Evolutionary conservation across 192 early-diverging fungal genomes (phyloP).

Genomic region (Umbelopsis isabellina): DNA sequence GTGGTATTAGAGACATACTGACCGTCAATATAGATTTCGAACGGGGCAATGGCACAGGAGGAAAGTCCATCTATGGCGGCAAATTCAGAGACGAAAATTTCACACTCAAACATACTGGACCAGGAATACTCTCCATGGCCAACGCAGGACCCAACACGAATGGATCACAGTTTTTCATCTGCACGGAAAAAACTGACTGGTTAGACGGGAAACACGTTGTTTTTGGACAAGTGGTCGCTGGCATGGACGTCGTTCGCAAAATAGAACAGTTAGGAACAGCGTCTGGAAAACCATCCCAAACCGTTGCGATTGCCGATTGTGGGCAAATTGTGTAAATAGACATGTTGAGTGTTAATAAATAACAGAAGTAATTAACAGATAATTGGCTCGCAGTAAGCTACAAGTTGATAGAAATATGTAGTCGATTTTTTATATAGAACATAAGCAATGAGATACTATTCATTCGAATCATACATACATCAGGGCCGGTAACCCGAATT

Average conservation of each 20-base stretch:
- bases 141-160: constrained; percentile 88
- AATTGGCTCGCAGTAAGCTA: not conserved
- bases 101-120: constrained; percentile 55
- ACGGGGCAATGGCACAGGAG: constrained; percentile 80
- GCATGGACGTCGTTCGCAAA: constrained; percentile 52
- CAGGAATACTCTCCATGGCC: constrained; percentile 92
- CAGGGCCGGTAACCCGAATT: no score
- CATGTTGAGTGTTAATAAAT: not conserved
- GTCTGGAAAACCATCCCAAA: constrained; percentile 37
- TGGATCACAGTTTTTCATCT: constrained; percentile 94
- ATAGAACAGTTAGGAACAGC: constrained; percentile 41
- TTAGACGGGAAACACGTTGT: constrained; percentile 88
- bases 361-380: no score
- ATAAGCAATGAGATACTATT: no score
- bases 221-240: constrained; percentile 68
- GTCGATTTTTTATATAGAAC: no score
- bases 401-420: not conserved
- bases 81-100: constrained; percentile 33
- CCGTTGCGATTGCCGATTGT: constrained; percentile 42
- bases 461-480: no score
- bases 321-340: constrained; percentile 35
- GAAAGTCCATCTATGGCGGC: constrained; percentile 66
- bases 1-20: not conserved
- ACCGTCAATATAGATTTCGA: constrained; percentile 63
- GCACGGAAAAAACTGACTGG: constrained; percentile 76